Base-by-base conservation (phyloP, 371 early-diverging fungal species). In the Entomophthora muscae region DNA sequence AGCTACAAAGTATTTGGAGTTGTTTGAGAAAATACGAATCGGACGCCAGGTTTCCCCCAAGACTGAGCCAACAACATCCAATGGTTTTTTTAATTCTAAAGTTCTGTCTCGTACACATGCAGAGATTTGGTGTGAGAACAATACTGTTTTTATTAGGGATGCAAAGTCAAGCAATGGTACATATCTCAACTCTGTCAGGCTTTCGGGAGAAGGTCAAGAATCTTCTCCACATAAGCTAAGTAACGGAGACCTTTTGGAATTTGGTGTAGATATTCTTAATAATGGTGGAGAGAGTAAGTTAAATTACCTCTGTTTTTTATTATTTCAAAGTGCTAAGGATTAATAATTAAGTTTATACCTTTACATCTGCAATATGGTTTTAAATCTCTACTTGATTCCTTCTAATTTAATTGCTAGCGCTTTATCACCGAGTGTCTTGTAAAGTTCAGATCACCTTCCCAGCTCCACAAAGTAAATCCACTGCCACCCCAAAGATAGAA, bases 71-170 rank as follows among this genome's bases (percentile, higher is more conserved):
- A 75, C 76, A 22, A 70, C 81, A 1, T 66, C 68, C 23, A 93
- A 93, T 67, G 91, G 89, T 0, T 84, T 82, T 58, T 93, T 91
- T 75, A 90, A 91, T 68, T 82, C 86, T 63, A 91, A 93, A 71
- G 93, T 91, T 1, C 70, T 93, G 32, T 82, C 83, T 17, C 75
- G 93, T 52, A 76, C 75, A 27, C 93, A 93, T 72, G 93, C 91
- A 13, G 90, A 90, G 63, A 72, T 93, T 30, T 87, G 84, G 85
- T 70, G 72, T 53, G 80, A 81, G 32, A 84, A 81, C 10, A n/a
- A 52, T 1, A 27, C 84, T 83, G 79, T 85, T 10, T 83, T 69
- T 63, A 83, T 91, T 32, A 82, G 83, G 64, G 93, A 91, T 70
- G 74, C 83, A 28, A 84, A 83, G 66, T 86, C 87, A 3, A 84